A percentile compares a stretch with the other conserved stretches of the same genome.
Evolutionary conservation across 805 yeast genomes (phyloP).

Genomic region (Lipomyces yamadae): DNA sequence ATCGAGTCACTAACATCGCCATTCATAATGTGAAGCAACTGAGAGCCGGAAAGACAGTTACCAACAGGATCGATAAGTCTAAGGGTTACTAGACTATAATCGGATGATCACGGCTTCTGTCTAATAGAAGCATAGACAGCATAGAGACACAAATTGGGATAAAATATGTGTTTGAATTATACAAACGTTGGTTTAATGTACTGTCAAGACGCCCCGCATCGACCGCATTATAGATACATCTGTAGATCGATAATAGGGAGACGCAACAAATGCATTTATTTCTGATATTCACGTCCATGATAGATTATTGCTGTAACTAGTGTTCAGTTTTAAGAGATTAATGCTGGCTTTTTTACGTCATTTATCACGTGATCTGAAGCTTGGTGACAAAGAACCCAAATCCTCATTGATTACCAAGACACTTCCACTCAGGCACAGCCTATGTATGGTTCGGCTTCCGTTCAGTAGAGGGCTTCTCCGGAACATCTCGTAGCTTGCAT

Average conservation of each 20-base stretch:
- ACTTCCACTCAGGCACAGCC: not conserved
- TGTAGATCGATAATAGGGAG: too few relatives aligned
- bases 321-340: too few relatives aligned
- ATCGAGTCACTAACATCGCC: conserved; percentile 31
- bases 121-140: not conserved
- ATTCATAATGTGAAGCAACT: conserved; percentile 28
- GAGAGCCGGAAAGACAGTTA: conserved; percentile 23
- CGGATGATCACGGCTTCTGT: not conserved
- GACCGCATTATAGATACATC: not conserved
- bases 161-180: not conserved
- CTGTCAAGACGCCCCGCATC: too few relatives aligned
- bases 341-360: too few relatives aligned
- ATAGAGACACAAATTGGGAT: not conserved
- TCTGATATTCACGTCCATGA: too few relatives aligned
- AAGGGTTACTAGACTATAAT: conserved; percentile 23
- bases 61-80: conserved; percentile 26
- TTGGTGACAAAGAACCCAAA: too few relatives aligned
- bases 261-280: too few relatives aligned
- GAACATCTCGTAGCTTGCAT: not conserved
- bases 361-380: not conserved
- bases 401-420: not conserved
- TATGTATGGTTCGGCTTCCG: too few relatives aligned
- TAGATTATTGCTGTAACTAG: too few relatives aligned
- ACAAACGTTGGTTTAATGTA: not conserved
- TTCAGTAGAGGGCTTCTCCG: too few relatives aligned